These are phyloP conservation scores for Globisporangium emineosum DNA, from an alignment of 352 stramenopile genomes.

Conservation along the genomic window DNA sequence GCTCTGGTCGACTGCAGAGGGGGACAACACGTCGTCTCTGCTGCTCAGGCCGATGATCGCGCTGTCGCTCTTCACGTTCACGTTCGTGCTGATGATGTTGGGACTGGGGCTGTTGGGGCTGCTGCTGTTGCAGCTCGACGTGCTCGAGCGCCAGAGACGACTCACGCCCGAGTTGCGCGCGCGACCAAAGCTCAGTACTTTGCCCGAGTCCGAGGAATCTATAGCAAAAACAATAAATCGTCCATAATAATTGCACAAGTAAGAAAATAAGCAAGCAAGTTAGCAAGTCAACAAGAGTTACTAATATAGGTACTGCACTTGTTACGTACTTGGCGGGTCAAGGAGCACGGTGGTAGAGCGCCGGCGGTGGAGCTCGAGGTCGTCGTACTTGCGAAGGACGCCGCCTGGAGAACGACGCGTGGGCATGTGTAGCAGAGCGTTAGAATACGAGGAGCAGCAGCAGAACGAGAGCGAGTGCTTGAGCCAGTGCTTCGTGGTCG, in stretches of 20 bases:
- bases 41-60: background rate
- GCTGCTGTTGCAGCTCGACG: conserved; percentile 26
- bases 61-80: background rate
- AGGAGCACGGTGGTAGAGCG: conserved; percentile 53
- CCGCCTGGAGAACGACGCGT: conserved; percentile 20
- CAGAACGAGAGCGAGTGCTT: conserved; percentile 18
- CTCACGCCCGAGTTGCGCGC: conserved; percentile 61
- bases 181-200: conserved; percentile 48
- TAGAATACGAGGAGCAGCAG: conserved; percentile 17
- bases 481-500: conserved; percentile 17
- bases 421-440: conserved; percentile 13
- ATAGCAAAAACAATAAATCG: background rate
- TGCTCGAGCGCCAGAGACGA: conserved; percentile 47
- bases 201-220: conserved; percentile 49
- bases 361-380: conserved; percentile 43
- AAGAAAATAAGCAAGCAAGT: background rate
- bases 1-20: background rate
- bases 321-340: conserved; percentile 52
- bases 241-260: background rate
- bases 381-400: conserved; percentile 66
- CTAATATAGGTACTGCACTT: background rate
- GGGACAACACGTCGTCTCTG: background rate
- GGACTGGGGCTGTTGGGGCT: conserved; percentile 12
- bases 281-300: conserved; percentile 1
- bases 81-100: background rate